Conservation (phyloP, 345 rosid species). For the Odontarrhena argentea region DNA sequence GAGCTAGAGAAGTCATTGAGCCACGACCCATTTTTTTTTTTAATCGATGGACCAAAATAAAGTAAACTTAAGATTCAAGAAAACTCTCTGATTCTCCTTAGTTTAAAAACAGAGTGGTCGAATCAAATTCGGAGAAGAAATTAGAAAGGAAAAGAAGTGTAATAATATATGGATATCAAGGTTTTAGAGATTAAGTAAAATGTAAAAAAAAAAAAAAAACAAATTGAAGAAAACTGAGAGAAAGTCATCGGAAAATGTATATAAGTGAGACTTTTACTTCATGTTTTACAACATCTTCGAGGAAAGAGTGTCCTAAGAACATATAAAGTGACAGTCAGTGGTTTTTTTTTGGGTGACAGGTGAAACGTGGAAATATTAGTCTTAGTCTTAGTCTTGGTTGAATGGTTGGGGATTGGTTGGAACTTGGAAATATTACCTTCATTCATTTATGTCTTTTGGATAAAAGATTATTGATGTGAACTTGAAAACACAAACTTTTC, state of each 20-base stretch:
- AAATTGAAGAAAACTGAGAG: conserved; percentile 26
- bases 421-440: too few species aligned
- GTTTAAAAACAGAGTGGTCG: not conserved
- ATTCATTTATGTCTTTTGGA: too few species aligned
- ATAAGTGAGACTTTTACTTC: not conserved
- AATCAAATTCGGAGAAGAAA: conserved; percentile 12
- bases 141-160: not conserved
- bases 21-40: conserved; percentile 55
- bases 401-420: too few species aligned
- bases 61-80: conserved; percentile 17
- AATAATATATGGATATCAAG: not conserved
- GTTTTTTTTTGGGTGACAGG: conserved; percentile 7
- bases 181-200: not conserved
- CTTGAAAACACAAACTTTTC: too few species aligned
- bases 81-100: not conserved
- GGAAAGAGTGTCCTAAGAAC: conserved; percentile 23
- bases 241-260: conserved; percentile 4
- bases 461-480: too few species aligned
- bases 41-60: not conserved
- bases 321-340: conserved; percentile 25
- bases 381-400: too few species aligned
- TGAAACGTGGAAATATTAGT: too few species aligned
- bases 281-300: conserved; percentile 9
- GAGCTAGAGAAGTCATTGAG: conserved; percentile 63
- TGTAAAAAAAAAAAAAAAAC: not conserved